These are phyloP conservation scores for Myochromella boudieri DNA, from an alignment of 768 basidiomycete species.

Conservation along the genomic window DNA sequence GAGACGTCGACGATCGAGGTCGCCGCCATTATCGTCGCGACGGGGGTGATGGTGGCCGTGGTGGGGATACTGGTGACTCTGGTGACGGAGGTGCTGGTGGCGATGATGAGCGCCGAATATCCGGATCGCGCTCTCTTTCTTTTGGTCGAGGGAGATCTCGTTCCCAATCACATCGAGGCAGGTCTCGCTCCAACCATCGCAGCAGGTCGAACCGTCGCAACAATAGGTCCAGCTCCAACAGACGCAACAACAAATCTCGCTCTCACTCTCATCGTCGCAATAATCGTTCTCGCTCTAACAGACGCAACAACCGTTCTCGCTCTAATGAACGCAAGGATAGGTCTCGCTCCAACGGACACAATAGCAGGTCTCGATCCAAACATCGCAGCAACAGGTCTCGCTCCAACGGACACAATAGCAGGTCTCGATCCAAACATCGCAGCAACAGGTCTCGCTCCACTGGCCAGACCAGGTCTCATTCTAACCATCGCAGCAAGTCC, in stretches of 20 bases:
- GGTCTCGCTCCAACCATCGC: neutral
- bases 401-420: no score
- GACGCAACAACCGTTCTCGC: neutral
- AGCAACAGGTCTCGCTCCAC: no score
- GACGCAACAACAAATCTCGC: neutral
- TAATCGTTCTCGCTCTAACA: neutral
- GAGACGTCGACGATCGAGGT: neutral
- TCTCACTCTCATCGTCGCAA: neutral
- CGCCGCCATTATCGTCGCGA: neutral
- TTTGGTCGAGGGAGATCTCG: no score
- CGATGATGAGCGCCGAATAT: no score
- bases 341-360: no score
- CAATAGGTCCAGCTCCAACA: no score
- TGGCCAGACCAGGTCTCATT: neutral
- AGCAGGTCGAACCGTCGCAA: neutral
- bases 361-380: neutral
- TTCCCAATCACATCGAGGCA: no score
- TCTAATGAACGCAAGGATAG: neutral
- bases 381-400: neutral
- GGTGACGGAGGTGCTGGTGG: neutral
- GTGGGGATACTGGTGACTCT: neutral
- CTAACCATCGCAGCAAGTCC: no score
- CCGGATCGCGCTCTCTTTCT: no score
- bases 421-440: neutral
- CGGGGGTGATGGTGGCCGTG: neutral